These are phyloP conservation scores for Apiotrichum mycotoxinovorans DNA, from an alignment of 1,284 basidiomycete genomes.

Conservation along the genomic window DNA sequence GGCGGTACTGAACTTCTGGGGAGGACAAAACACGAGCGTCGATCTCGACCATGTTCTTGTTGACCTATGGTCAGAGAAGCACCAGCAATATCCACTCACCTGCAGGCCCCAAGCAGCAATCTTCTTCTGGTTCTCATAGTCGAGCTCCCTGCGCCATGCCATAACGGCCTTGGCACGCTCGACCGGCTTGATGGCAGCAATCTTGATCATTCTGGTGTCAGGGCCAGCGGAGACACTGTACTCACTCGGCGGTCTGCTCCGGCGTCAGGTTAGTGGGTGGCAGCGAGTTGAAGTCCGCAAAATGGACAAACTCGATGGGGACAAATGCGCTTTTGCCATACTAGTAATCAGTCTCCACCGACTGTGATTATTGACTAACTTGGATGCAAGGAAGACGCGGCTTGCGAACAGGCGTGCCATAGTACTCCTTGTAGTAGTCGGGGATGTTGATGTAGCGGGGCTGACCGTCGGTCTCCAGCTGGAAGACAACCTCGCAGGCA, in stretches of 20 bases:
- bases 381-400: constrained; percentile 45
- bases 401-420: constrained; percentile 27
- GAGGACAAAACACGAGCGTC: constrained; percentile 45
- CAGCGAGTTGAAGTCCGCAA: constrained; percentile 43
- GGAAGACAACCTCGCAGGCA: constrained; percentile 36
- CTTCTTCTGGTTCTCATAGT: constrained; percentile 36
- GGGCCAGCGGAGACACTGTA: background rate
- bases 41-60: constrained; percentile 37
- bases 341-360: constrained; percentile 16
- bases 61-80: constrained; percentile 28
- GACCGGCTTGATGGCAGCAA: constrained; percentile 39
- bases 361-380: constrained; percentile 16
- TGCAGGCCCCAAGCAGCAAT: constrained; percentile 49
- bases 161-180: constrained; percentile 27
- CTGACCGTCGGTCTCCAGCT: constrained; percentile 31
- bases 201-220: constrained; percentile 46
- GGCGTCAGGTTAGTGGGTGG: constrained; percentile 37
- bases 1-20: constrained; percentile 39
- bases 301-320: constrained; percentile 42
- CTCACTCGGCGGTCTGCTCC: constrained; percentile 40
- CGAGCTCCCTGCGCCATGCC: constrained; percentile 33
- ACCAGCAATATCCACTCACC: constrained; percentile 3
- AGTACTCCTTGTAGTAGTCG: constrained; percentile 43
- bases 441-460: constrained; percentile 30
- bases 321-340: constrained; percentile 38